A percentile compares a stretch with the other conserved stretches of the same genome.
Conservation (phyloP, 495 filamentous ascomycete species). For the Neurospora pannonica region DNA sequence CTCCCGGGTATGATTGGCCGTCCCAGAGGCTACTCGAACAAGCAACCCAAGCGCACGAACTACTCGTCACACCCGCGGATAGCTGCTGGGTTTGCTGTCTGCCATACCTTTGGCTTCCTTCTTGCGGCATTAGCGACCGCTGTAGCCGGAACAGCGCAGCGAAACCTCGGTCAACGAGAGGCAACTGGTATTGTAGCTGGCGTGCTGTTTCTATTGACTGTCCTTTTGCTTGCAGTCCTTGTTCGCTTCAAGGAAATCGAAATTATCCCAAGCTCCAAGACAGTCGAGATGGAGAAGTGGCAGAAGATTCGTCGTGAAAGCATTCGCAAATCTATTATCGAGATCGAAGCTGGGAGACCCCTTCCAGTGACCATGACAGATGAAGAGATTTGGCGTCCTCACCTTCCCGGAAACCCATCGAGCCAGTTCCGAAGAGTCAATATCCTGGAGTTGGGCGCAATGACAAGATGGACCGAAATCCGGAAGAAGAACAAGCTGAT, state of each 20-base stretch:
- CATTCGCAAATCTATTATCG: conserved; percentile 9
- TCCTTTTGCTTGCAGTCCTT: conserved; percentile 50
- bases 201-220: conserved; percentile 50
- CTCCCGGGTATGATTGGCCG: conserved; percentile 51
- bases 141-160: conserved; percentile 49
- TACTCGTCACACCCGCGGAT: conserved; percentile 62
- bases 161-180: conserved; percentile 53
- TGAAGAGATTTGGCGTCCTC: conserved; percentile 53
- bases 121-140: conserved; percentile 55
- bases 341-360: not conserved
- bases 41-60: conserved; percentile 48
- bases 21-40: conserved; percentile 37
- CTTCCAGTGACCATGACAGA: conserved; percentile 32
- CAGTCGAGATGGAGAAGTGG: conserved; percentile 42
- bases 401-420: conserved; percentile 58
- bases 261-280: conserved; percentile 51
- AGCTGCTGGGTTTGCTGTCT: conserved; percentile 57
- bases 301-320: conserved; percentile 32
- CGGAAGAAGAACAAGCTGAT: conserved; percentile 54
- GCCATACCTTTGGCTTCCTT: conserved; percentile 56
- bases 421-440: conserved; percentile 57
- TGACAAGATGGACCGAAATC: conserved; percentile 63
- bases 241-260: conserved; percentile 53
- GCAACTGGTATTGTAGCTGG: conserved; percentile 56
- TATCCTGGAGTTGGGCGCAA: conserved; percentile 52